phyloP scores from a whole-genome alignment of 1,284 basidiomycete genomes.

The Malassezia psittaci region DNA sequence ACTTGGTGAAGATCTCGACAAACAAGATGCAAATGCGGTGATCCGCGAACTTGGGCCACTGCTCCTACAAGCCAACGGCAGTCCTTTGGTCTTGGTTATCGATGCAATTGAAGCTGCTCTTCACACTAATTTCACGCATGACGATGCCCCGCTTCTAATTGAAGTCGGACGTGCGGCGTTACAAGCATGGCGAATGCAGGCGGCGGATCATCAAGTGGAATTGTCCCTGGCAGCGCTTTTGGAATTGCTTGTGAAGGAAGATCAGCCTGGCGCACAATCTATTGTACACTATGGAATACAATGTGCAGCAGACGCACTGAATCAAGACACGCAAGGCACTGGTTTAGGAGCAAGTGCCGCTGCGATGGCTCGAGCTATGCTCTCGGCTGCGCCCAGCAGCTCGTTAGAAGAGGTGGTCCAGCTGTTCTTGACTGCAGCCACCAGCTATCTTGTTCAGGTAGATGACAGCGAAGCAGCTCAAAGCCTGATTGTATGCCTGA shows the following conservation, averaged over 20 bases:
- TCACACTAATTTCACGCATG: conserved; percentile 53
- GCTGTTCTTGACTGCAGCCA: conserved; percentile 21
- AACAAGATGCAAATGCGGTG: conserved; percentile 62
- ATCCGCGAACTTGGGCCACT: conserved; percentile 76
- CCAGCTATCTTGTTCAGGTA: conserved; percentile 19
- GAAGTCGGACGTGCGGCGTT: conserved; percentile 53
- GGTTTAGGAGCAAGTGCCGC: conserved; percentile 54
- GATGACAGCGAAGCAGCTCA: conserved; percentile 49
- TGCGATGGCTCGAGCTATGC: conserved; percentile 58
- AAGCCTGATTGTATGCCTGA: conserved; percentile 73
- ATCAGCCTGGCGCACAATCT: conserved; percentile 63
- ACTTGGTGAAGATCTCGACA: conserved; percentile 53
- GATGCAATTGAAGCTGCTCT: conserved; percentile 72
- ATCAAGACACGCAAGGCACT: conserved; percentile 19
- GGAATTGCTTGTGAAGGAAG: conserved; percentile 52
- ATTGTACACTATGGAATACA: conserved; percentile 60
- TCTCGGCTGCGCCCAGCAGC: conserved; percentile 57
- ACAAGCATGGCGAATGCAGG: conserved; percentile 58
- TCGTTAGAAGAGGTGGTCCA: conserved; percentile 65
- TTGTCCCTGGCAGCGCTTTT: conserved; percentile 76
- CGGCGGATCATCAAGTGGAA: conserved; percentile 52
- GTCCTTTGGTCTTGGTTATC: conserved; percentile 78
- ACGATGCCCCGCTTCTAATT: conserved; percentile 45
- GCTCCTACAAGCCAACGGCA: conserved; percentile 66
- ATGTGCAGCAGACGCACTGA: conserved; percentile 53